Conservation (phyloP, 352 stramenopile species). For the Phytophthora chlamydospora region DNA sequence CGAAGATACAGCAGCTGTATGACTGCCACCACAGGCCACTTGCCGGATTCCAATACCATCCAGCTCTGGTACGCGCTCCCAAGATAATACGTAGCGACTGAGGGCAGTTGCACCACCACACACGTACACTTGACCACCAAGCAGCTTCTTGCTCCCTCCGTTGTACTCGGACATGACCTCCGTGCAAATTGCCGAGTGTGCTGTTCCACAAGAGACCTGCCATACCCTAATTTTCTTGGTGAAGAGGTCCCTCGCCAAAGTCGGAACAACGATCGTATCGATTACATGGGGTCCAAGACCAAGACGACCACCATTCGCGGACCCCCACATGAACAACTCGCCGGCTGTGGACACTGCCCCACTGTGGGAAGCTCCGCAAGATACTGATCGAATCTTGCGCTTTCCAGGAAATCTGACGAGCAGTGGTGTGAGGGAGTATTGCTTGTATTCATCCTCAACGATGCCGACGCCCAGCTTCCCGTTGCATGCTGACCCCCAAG, state of each 20-base stretch:
- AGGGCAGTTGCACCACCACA: conserved; percentile 88
- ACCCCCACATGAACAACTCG: conserved; percentile 91
- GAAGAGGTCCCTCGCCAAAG: conserved; percentile 80
- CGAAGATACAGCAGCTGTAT: conserved; percentile 90
- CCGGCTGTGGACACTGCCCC: conserved; percentile 69
- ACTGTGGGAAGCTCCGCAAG: conserved; percentile 88
- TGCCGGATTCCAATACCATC: conserved; percentile 58
- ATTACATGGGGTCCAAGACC: conserved; percentile 81
- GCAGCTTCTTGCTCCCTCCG: conserved; percentile 61
- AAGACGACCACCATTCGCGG: conserved; percentile 91
- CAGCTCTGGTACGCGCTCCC: conserved; percentile 73
- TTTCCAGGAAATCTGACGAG: conserved; percentile 71
- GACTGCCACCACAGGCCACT: conserved; percentile 87
- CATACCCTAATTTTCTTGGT: conserved; percentile 72
- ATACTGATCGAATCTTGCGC: conserved; percentile 76
- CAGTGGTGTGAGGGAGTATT: conserved; percentile 74
- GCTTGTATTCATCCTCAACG: conserved; percentile 82
- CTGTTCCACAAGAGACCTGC: conserved; percentile 74
- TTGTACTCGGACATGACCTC: conserved; percentile 65
- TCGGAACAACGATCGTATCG: conserved; percentile 73
- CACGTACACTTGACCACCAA: conserved; percentile 88
- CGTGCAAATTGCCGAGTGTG: conserved; percentile 85
- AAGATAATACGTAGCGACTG: conserved; percentile 70
- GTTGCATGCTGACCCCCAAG: conserved; percentile 85
- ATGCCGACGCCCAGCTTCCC: conserved; percentile 91